Conservation (phyloP, 176 grass and related monocot species). For the Cenchrus purpureus region DNA sequence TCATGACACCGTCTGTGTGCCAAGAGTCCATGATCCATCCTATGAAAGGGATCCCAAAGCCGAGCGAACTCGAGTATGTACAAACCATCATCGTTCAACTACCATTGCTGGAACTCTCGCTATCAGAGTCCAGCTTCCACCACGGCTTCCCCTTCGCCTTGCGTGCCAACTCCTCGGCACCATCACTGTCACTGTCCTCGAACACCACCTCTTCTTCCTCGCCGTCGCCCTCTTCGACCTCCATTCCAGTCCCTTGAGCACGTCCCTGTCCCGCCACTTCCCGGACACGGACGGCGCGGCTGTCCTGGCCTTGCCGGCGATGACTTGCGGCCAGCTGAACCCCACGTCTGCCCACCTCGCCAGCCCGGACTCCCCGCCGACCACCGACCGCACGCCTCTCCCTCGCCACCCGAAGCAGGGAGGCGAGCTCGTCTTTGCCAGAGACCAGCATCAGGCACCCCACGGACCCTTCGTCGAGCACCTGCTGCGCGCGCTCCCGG, state of each 20-base stretch:
- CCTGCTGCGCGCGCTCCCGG: slow-evolving; percentile 39
- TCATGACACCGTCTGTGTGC: not conserved
- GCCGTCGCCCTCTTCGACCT: slow-evolving; percentile 44
- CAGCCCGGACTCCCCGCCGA: slow-evolving; percentile 51
- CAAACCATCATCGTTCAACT: not conserved
- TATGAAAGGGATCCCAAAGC: not conserved
- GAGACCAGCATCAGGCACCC: slow-evolving; percentile 61
- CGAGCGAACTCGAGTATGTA: not conserved
- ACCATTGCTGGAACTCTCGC: not conserved
- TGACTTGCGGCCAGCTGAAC: slow-evolving; percentile 60
- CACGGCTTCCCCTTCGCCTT: slow-evolving; percentile 39
- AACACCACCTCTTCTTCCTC: slow-evolving; percentile 47
- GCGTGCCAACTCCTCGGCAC: not conserved
- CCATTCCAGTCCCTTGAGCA: slow-evolving; percentile 58
- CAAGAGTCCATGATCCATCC: not conserved
- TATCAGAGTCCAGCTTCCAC: slow-evolving; percentile 65
- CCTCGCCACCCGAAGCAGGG: slow-evolving; percentile 51
- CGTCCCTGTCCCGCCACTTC: slow-evolving; percentile 55
- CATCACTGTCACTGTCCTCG: slow-evolving; percentile 29
- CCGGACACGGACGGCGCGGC: slow-evolving; percentile 44
- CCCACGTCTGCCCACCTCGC: slow-evolving; percentile 53
- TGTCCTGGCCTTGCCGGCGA: slow-evolving; percentile 58
- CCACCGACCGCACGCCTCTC: slow-evolving; percentile 57
- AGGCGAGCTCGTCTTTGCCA: slow-evolving; percentile 34
- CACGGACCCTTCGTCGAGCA: slow-evolving; percentile 56